Base-by-base conservation (phyloP, 495 filamentous ascomycete genomes). In the Podospora pseudocomata region DNA sequence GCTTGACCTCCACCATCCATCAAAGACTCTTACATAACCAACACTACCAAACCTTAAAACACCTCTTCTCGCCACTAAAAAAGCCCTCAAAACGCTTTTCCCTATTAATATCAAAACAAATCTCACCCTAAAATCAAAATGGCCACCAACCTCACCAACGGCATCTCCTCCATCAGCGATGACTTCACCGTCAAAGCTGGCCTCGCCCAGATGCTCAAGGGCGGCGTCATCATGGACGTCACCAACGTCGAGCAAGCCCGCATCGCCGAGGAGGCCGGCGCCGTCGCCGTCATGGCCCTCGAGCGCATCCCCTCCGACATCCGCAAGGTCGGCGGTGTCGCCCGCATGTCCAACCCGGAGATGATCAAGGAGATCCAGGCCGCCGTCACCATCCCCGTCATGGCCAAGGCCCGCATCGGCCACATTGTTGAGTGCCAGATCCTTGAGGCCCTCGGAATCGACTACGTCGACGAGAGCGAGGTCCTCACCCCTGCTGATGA, bases 351-450 rank as follows among this genome's bases (percentile, higher is more conserved):
- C 5, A 95, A 98, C 83, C 95, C 95, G 9, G 80, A 83, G 70
- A 93, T 97, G 89, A 97, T 99, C 85, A 90, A 91, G 80, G 92
- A 94, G 79, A 99, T 99, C 75, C 96, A 97, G 90, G 88, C 86
- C 6, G 87, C 93, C 39, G 95, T 99, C n/a, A 98, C 95, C 18
- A 97, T 98, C 70, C 95, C 95, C 68, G 96, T 99, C 79, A 99
- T 99, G 95, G 95, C 95, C 23, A 99, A 99, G 83, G 95, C 94
- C 19, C 89, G 95, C 78, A 99, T 99, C 76, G 95, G 95, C 27
- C 95, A 99, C 80, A 92, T 97, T 71, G 93, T 97, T 69, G 95
- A 99, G 83, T 97, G 94, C 84, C 94, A 95, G 90, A 96, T 99
- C 83, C 90, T 99, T 67, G 90, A 98, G 84, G 88, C 92, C 64